phyloP scores from a whole-genome alignment of 1,284 basidiomycete genomes.

The Boletus semigastroideus region DNA sequence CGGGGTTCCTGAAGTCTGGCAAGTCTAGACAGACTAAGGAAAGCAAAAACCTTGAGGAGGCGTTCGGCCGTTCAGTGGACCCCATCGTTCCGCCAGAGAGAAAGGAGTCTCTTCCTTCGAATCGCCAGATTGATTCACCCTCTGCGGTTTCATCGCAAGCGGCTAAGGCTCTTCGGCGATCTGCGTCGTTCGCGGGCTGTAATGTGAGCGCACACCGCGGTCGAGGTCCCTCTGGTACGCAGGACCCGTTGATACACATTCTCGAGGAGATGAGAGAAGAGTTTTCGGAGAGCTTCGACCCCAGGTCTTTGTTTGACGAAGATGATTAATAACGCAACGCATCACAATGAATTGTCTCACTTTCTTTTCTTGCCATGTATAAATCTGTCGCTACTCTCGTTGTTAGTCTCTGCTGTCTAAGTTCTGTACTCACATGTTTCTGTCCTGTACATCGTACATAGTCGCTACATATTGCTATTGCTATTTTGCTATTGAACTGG shows the following conservation, averaged over 20 bases:
- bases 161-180: conserved; percentile 24
- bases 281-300: conserved; percentile 15
- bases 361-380: neutral
- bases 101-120: conserved; percentile 17
- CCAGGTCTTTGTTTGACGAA: conserved; percentile 20
- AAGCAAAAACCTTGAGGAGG: neutral
- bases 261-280: conserved; percentile 25
- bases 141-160: neutral
- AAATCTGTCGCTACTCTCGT: neutral
- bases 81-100: conserved; percentile 8
- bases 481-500: neutral
- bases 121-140: neutral
- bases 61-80: conserved; percentile 19
- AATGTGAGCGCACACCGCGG: neutral
- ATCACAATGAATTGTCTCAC: neutral
- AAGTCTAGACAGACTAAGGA: conserved; percentile 5
- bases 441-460: neutral
- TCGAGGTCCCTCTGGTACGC: neutral
- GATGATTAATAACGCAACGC: conserved; percentile 6
- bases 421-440: neutral
- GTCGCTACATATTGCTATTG: too few relatives aligned
- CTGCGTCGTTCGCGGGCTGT: conserved; percentile 24
- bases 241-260: conserved; percentile 13
- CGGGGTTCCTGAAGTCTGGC: neutral
- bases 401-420: neutral